A percentile compares a stretch with the other conserved stretches of the same genome.
phyloP scores from a whole-genome alignment of 371 early-diverging fungal species.

The Rhizopus delemar region DNA sequence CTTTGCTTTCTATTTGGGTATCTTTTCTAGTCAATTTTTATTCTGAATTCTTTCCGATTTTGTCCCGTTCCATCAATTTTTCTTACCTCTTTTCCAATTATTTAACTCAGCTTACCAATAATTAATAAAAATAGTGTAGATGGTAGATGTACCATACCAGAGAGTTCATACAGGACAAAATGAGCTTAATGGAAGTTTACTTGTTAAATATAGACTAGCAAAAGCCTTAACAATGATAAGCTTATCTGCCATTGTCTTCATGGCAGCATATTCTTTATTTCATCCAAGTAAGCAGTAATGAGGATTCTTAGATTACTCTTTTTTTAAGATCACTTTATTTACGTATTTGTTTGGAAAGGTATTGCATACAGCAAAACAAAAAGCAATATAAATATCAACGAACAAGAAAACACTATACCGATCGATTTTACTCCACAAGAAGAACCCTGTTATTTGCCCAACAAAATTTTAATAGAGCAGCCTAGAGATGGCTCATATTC shows the following conservation, averaged over 20 bases:
- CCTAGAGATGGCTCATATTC: slow-evolving; percentile 45
- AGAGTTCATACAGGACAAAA: slow-evolving; percentile 23
- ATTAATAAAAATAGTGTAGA: background rate
- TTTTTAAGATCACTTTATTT: too few species aligned
- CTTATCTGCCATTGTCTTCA: slow-evolving; percentile 37
- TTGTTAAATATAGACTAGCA: slow-evolving; percentile 38
- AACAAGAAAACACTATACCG: background rate
- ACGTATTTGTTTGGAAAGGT: background rate
- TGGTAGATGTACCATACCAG: slow-evolving; percentile 23
- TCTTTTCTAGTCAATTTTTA: too few species aligned
- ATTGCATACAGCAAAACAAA: background rate
- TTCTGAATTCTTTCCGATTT: too few species aligned
- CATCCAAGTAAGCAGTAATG: slow-evolving; percentile 34
- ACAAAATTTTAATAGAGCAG: slow-evolving; percentile 23
- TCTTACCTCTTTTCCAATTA: too few species aligned
- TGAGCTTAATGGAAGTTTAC: slow-evolving; percentile 25
- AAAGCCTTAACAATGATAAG: slow-evolving; percentile 39
- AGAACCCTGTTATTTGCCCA: slow-evolving; percentile 22
- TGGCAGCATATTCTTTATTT: slow-evolving; percentile 36
- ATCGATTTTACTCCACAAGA: slow-evolving; percentile 7
- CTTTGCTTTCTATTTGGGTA: too few species aligned
- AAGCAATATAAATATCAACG: background rate
- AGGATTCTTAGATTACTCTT: background rate
- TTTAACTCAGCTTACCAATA: too few species aligned
- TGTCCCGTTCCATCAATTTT: too few species aligned